phyloP scores from a whole-genome alignment of 2,329 filamentous ascomycete species.

The Aureobasidium sp. region DNA sequence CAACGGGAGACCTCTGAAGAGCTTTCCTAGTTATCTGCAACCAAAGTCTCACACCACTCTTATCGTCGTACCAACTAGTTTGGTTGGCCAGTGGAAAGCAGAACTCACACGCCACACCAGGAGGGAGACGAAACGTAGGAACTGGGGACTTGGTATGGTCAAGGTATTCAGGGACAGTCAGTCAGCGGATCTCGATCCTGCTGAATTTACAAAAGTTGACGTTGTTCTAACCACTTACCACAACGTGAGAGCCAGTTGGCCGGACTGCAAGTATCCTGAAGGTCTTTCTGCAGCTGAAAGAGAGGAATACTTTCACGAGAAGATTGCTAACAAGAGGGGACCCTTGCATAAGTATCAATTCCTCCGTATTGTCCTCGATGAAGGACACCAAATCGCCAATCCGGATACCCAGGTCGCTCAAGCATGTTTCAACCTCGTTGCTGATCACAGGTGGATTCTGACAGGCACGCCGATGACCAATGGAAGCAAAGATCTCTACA shows the following conservation, averaged over 20 bases:
- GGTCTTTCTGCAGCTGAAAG: constrained; percentile 22
- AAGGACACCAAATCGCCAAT: constrained; percentile 50
- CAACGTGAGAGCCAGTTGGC: constrained; percentile 32
- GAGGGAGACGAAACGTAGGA: neutral
- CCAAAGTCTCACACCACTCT: constrained; percentile 28
- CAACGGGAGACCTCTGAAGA: constrained; percentile 25
- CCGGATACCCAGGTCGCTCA: constrained; percentile 31
- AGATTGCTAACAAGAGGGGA: too few species aligned
- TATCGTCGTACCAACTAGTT: constrained; percentile 32
- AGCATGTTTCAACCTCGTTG: constrained; percentile 36
- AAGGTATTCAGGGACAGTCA: constrained; percentile 4
- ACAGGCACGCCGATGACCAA: constrained; percentile 37
- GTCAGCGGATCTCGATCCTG: neutral
- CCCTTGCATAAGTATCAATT: constrained; percentile 34
- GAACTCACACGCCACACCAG: constrained; percentile 23
- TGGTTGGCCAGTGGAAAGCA: constrained; percentile 31
- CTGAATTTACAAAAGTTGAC: constrained; percentile 16
- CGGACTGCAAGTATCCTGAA: neutral
- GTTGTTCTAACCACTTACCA: constrained; percentile 35
- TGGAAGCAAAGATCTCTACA: constrained; percentile 25
- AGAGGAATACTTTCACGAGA: constrained; percentile 25
- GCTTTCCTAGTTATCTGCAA: neutral
- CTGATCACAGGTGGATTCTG: constrained; percentile 34
- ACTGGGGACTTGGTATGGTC: constrained; percentile 14
- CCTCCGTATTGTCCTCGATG: constrained; percentile 48